Conservation (phyloP, 163 green algal genomes). For the Chlorella variabilis region DNA sequence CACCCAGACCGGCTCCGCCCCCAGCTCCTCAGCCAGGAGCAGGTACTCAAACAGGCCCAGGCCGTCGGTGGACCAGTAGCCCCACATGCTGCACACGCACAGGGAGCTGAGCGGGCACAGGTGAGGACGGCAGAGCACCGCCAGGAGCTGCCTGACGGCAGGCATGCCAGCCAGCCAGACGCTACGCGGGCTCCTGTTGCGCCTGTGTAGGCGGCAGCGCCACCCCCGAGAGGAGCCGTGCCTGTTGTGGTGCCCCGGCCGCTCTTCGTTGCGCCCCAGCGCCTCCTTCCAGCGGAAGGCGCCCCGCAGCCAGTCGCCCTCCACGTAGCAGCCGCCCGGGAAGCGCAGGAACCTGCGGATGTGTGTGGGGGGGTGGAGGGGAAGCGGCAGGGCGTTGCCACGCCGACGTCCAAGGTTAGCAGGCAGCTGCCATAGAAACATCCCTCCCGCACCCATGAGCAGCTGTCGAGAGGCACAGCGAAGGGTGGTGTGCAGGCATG, state of each 20-base stretch:
- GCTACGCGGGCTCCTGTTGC: no score
- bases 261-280: slow-evolving; percentile 54
- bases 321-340: slow-evolving; percentile 72
- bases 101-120: no score
- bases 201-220: no score
- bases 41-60: slow-evolving; percentile 68
- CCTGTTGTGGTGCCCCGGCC: slow-evolving; percentile 68
- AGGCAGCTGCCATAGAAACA: no score
- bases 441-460: no score
- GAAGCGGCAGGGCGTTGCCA: not conserved
- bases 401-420: no score
- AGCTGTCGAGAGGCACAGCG: no score
- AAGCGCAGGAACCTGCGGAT: slow-evolving; percentile 51
- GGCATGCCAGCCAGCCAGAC: no score
- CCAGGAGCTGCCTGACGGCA: no score
- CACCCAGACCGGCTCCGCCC: slow-evolving; percentile 61
- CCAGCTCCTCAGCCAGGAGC: slow-evolving; percentile 60
- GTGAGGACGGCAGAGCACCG: no score
- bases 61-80: slow-evolving; percentile 70
- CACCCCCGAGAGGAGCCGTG: no score
- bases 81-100: slow-evolving; percentile 47
- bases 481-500: no score
- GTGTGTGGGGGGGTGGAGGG: not conserved
- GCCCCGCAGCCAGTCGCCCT: slow-evolving; percentile 64
- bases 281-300: slow-evolving; percentile 63